Conservation (phyloP, 208 protist species). For the Endotrypanum monterogeii region DNA sequence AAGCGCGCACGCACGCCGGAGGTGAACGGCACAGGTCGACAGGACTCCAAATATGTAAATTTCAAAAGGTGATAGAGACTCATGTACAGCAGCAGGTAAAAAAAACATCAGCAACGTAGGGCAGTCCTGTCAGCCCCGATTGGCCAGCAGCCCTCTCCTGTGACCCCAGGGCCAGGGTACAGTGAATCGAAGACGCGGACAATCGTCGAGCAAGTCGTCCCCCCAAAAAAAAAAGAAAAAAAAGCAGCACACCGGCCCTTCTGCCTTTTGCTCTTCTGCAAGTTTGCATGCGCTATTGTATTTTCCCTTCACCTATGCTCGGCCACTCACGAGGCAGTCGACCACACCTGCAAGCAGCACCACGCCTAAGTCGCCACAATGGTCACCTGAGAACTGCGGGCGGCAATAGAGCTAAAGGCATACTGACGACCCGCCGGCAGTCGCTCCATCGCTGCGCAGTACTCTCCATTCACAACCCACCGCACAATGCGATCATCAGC, state of each 20-base stretch:
- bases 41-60: background rate
- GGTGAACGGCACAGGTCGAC: background rate
- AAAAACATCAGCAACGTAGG: background rate
- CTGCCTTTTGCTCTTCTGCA: background rate
- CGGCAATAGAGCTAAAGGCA: slow-evolving; percentile 54
- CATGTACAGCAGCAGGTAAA: background rate
- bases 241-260: background rate
- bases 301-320: background rate
- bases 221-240: too few species aligned
- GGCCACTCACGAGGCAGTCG: background rate
- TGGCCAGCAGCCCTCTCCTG: background rate
- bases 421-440: slow-evolving; percentile 43
- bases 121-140: background rate
- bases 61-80: background rate
- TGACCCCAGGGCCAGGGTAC: background rate
- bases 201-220: background rate
- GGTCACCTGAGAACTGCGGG: slow-evolving; percentile 54
- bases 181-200: background rate
- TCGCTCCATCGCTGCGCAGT: slow-evolving; percentile 54
- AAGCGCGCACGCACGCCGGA: background rate
- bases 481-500: slow-evolving; percentile 47
- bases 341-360: background rate
- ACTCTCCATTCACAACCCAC: slow-evolving; percentile 56
- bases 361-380: slow-evolving; percentile 30
- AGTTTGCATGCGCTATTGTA: background rate